A percentile compares a stretch with the other conserved stretches of the same genome.
Evolutionary conservation across 192 early-diverging fungal genomes (phyloP).

Genomic region (Hyaloraphidium curvatum): DNA sequence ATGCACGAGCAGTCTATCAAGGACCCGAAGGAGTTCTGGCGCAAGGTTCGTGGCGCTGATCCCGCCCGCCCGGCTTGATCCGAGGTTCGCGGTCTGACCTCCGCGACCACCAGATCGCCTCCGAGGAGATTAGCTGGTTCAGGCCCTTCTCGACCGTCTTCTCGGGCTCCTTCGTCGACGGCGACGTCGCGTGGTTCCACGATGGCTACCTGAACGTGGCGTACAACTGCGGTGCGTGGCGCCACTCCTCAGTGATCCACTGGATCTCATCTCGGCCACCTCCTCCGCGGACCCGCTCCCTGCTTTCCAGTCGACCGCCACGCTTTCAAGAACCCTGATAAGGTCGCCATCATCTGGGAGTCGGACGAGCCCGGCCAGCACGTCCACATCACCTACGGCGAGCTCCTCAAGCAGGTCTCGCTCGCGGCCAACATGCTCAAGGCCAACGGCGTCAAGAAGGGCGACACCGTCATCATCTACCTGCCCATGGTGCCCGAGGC

Average conservation of each 20-base stretch:
- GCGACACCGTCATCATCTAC: slow-evolving; percentile 89
- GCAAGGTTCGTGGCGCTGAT: slow-evolving; percentile 28
- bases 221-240: slow-evolving; percentile 92
- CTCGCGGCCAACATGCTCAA: slow-evolving; percentile 69
- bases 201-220: slow-evolving; percentile 82
- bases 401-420: slow-evolving; percentile 66
- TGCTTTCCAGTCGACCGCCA: slow-evolving; percentile 93
- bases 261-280: too few species aligned
- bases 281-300: too few species aligned
- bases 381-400: slow-evolving; percentile 58
- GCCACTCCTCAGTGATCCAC: too few species aligned
- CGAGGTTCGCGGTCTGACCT: neutral
- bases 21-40: slow-evolving; percentile 66
- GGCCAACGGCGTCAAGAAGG: slow-evolving; percentile 68
- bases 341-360: slow-evolving; percentile 73
- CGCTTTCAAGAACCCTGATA: slow-evolving; percentile 51
- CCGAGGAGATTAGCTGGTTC: slow-evolving; percentile 60
- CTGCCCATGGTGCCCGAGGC: slow-evolving; percentile 97
- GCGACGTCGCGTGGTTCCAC: slow-evolving; percentile 85
- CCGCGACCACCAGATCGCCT: slow-evolving; percentile 32
- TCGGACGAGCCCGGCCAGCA: slow-evolving; percentile 68
- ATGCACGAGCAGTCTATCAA: slow-evolving; percentile 62
- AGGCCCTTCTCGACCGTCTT: slow-evolving; percentile 52
- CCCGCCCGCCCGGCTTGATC: neutral
- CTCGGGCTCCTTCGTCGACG: slow-evolving; percentile 54